Conservation (phyloP, 768 basidiomycete species). For the Galerina sulciceps region DNA sequence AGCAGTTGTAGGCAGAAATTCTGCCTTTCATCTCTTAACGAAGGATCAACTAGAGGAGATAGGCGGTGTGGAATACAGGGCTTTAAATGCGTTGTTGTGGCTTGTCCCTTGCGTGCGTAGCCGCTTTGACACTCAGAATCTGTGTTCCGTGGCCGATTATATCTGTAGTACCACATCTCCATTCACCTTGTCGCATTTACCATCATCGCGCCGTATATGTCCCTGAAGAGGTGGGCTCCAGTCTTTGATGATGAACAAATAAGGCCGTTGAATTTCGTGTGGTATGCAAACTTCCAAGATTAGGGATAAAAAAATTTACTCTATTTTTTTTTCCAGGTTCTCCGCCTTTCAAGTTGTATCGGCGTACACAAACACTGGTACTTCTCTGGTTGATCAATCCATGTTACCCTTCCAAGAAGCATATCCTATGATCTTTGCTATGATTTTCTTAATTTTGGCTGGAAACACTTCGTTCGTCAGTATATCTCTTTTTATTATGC, state of each 20-base stretch:
- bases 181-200: conserved; percentile 71
- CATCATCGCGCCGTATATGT: conserved; percentile 83
- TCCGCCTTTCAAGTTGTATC: conserved; percentile 85
- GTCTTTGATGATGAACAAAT: conserved; percentile 58
- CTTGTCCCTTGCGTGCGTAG: conserved; percentile 71
- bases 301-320: neutral
- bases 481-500: conserved; percentile 22
- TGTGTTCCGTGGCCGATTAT: neutral
- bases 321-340: conserved; percentile 55
- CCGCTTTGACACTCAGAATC: neutral
- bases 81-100: conserved; percentile 81
- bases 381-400: conserved; percentile 84
- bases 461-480: conserved; percentile 94
- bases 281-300: conserved; percentile 49
- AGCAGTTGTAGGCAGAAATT: conserved; percentile 84
- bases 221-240: conserved; percentile 57
- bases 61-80: conserved; percentile 92
- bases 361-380: conserved; percentile 88
- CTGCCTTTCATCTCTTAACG: conserved; percentile 68
- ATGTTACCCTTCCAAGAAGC: conserved; percentile 92
- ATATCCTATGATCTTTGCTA: conserved; percentile 75
- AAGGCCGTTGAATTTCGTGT: conserved; percentile 59
- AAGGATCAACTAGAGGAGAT: conserved; percentile 88
- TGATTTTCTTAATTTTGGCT: conserved; percentile 80
- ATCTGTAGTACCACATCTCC: conserved; percentile 73